These are phyloP conservation scores for Nannochloropsis salina DNA, from an alignment of 108 stramenopile species.

Conservation along the genomic window DNA sequence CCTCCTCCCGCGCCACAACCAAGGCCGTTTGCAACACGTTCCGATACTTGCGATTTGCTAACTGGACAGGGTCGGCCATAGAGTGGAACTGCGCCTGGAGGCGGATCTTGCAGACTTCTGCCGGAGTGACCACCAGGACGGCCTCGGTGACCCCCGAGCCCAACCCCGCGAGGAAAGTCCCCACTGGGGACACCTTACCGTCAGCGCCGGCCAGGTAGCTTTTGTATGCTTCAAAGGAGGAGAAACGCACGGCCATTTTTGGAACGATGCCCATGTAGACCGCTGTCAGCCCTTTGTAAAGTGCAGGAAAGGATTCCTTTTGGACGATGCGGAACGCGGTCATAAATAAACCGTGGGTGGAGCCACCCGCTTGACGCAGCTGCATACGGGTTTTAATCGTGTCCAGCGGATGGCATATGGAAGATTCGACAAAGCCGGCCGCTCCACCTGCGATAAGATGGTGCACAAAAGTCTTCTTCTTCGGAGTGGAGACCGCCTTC, in stretches of 20 bases:
- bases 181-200: constrained; percentile 30
- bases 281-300: constrained; percentile 95
- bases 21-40: constrained; percentile 84
- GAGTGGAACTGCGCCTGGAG: constrained; percentile 85
- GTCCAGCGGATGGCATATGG: constrained; percentile 85
- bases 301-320: constrained; percentile 82
- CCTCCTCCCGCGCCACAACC: constrained; percentile 81
- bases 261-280: constrained; percentile 90
- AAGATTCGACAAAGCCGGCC: constrained; percentile 85
- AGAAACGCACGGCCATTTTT: constrained; percentile 95
- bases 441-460: constrained; percentile 80
- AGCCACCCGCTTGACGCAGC: constrained; percentile 52
- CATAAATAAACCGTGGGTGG: constrained; percentile 47
- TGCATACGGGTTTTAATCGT: constrained; percentile 92
- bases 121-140: constrained; percentile 59
- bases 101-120: constrained; percentile 76
- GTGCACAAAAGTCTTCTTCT: constrained; percentile 70
- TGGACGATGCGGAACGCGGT: constrained; percentile 74
- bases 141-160: constrained; percentile 83
- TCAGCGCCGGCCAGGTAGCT: constrained; percentile 35
- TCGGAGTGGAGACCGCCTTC: constrained; percentile 31
- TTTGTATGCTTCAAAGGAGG: constrained; percentile 83
- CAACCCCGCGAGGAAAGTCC: constrained; percentile 78
- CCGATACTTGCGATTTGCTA: constrained; percentile 67
- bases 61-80: constrained; percentile 70